Percentiles rank a stretch among this genome's conserved stretches.
Evolutionary conservation across 228 moss, liverwort and hornwort genomes (phyloP).

Genomic region (Sphagnum fallax): DNA sequence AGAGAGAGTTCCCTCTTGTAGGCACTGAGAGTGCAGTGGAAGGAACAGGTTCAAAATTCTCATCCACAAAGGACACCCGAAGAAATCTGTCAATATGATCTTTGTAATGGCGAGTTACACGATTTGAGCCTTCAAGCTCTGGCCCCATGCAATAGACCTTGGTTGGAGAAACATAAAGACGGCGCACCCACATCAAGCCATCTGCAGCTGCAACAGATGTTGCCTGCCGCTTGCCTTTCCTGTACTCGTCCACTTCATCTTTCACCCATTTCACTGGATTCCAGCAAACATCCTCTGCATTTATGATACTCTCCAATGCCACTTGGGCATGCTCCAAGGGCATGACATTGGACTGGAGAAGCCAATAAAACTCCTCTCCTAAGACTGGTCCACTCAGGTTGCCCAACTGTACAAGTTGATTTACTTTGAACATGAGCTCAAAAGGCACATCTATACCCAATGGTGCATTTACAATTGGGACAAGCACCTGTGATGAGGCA

Average conservation of each 20-base stretch:
- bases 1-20: constrained; percentile 8
- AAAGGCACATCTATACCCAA: constrained; percentile 25
- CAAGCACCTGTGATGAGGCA: constrained; percentile 46
- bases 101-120: constrained; percentile 60
- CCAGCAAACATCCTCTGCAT: constrained; percentile 26
- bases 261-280: constrained; percentile 43
- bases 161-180: constrained; percentile 74
- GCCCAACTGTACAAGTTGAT: constrained; percentile 66
- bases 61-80: constrained; percentile 84
- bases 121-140: constrained; percentile 71
- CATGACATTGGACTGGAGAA: constrained; percentile 21
- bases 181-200: constrained; percentile 48
- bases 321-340: constrained; percentile 22
- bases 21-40: constrained; percentile 38
- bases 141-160: constrained; percentile 76
- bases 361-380: constrained; percentile 32
- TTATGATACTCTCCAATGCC: constrained; percentile 41
- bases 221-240: constrained; percentile 20
- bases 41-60: constrained; percentile 44
- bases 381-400: constrained; percentile 50
- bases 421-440: constrained; percentile 58
- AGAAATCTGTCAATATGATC: constrained; percentile 49
- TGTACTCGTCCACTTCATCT: constrained; percentile 12
- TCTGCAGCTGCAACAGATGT: constrained; percentile 28
- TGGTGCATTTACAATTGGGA: constrained; percentile 47